Conservation (phyloP, 78 protist genomes). For the Protostelium mycophagum region DNA sequence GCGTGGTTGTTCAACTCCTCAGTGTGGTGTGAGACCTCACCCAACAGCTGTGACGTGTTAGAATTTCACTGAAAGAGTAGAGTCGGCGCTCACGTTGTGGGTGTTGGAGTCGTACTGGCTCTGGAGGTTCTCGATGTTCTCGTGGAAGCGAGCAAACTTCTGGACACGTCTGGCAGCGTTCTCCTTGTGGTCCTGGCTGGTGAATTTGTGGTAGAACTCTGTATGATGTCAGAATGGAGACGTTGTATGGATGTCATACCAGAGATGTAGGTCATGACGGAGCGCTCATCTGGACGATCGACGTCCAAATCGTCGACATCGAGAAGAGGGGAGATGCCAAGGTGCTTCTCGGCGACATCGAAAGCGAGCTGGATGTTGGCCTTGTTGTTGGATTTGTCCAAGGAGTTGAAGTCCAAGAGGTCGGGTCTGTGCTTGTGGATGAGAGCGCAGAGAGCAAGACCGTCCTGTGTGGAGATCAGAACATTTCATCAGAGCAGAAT, state of each 20-base stretch:
- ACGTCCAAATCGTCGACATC: slow-evolving; percentile 70
- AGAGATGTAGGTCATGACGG: slow-evolving; percentile 76
- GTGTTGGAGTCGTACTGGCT: slow-evolving; percentile 49
- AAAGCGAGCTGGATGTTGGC: slow-evolving; percentile 73
- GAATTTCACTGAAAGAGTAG: neutral
- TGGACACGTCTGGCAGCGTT: slow-evolving; percentile 58
- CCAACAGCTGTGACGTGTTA: neutral
- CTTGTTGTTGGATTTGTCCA: slow-evolving; percentile 39
- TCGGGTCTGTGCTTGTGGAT: slow-evolving; percentile 77
- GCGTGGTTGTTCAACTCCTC: neutral
- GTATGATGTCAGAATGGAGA: neutral
- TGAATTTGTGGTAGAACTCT: slow-evolving; percentile 71
- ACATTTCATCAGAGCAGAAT: too few species aligned
- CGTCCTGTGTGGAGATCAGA: too few species aligned
- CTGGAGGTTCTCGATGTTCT: slow-evolving; percentile 57
- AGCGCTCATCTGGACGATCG: slow-evolving; percentile 74
- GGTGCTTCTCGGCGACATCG: slow-evolving; percentile 68
- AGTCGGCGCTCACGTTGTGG: slow-evolving; percentile 18
- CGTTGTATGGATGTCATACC: neutral
- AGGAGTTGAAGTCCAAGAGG: slow-evolving; percentile 33
- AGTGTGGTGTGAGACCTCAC: neutral
- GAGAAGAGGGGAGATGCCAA: slow-evolving; percentile 75
- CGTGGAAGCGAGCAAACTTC: slow-evolving; percentile 37
- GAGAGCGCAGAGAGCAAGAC: slow-evolving; percentile 75
- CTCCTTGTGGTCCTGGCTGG: slow-evolving; percentile 50